Evolutionary conservation across 2,329 filamentous ascomycete genomes (phyloP), one percentile per base, ranked within the genome.

Genomic region (Neofusicoccum laricinum): DNA sequence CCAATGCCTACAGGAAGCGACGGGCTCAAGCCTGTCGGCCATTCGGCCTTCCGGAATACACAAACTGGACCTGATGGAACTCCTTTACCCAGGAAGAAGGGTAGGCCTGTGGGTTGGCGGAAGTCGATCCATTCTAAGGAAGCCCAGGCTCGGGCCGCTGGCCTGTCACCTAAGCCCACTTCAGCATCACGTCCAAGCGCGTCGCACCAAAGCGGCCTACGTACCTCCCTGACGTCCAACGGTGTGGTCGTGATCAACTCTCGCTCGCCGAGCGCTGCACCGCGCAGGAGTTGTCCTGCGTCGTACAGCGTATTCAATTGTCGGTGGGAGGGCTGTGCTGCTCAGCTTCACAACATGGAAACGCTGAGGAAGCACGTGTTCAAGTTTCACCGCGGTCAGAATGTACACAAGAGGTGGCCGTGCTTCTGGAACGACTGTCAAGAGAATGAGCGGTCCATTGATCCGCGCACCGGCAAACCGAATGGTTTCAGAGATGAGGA

Each of bases 301-400:
- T 50, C 36, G 34, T 81, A 78, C 64, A 76, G 78, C 57, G 79
- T 84, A 5, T 90, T 82, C 71, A 78, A 79, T 63, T 90, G 88
- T 73, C 72, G 77, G 46, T 90, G 87, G 87, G 74, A 80, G 59
- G 73, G 76, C 1, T 90, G 88, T 71, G 73, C 74, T 3, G 82
- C 84, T 0, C 80, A 87, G 67, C 75, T 90, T 4, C 87, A 90
- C 72, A 89, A 88, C 68, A 72, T 89, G 14, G 81, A 83, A 8
- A 85, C 83, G 0, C 75, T 90, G 5, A 82, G 82, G 66, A 85
- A 84, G 64, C 88, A 90, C 71, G 73, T 88, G 5, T 71, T 79
- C 59, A 88, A 86, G 68, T 73, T 84, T 3, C 87, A 90, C 68
- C 32, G 46, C 15, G 6, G 19, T 15, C 17, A 50, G 7, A 58